Evolutionary conservation across 73 alveolate genomes (phyloP).

Genomic region (Tetrahymena borealis): DNA sequence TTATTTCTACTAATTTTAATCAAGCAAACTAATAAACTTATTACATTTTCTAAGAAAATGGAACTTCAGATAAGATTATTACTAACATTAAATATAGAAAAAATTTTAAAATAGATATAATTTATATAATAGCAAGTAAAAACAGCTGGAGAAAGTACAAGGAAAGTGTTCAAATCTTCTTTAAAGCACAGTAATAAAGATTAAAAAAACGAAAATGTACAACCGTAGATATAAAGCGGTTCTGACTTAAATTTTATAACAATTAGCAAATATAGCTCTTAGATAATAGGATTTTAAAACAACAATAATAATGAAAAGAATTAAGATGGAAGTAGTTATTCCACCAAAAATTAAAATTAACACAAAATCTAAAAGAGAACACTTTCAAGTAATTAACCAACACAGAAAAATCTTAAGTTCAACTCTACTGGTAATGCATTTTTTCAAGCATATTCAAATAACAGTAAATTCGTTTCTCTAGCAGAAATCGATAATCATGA

Average conservation of each 20-base stretch:
- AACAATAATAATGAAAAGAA: background rate
- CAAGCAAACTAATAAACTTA: no score
- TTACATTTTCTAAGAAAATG: no score
- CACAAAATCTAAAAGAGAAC: background rate
- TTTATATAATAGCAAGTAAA: background rate
- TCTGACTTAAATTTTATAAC: background rate
- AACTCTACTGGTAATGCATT: background rate
- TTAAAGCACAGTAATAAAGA: background rate
- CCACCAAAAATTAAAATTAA: background rate
- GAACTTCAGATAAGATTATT: no score
- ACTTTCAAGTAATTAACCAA: background rate
- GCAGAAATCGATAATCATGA: background rate
- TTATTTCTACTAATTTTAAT: no score
- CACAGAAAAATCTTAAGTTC: background rate
- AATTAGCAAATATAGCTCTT: background rate
- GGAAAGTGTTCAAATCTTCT: background rate
- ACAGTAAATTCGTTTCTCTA: background rate
- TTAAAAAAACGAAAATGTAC: background rate
- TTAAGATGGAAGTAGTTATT: background rate
- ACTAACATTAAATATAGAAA: no score
- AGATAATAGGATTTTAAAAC: background rate
- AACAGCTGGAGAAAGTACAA: background rate
- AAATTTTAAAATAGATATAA: no score
- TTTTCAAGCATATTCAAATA: background rate
- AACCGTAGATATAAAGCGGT: background rate